These are phyloP conservation scores for Penicillium aurantiogriseum DNA, from an alignment of 2,329 filamentous ascomycete genomes.

Conservation along the genomic window DNA sequence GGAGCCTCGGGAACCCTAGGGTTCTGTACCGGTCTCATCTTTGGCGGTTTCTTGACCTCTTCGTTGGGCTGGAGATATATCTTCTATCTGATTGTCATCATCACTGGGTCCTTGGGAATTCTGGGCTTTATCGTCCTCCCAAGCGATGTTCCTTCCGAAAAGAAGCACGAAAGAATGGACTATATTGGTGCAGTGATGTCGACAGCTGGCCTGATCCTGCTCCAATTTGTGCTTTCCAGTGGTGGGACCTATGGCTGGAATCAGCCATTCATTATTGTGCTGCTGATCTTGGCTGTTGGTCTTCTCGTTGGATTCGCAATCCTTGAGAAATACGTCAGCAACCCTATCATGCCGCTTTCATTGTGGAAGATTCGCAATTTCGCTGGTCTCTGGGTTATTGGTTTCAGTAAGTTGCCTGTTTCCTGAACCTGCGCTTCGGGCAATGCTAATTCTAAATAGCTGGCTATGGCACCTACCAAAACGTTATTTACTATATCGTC, in stretches of 20 bases:
- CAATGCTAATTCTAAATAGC: conserved; percentile 26
- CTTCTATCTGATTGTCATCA: conserved; percentile 37
- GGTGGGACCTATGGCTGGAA: conserved; percentile 50
- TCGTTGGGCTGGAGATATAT: conserved; percentile 43
- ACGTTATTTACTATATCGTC: conserved; percentile 45
- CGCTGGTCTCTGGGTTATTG: conserved; percentile 47
- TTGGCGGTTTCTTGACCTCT: conserved; percentile 42
- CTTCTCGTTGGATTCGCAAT: conserved; percentile 41
- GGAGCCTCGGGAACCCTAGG: conserved; percentile 42
- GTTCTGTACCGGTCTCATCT: conserved; percentile 43
- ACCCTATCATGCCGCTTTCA: conserved; percentile 49
- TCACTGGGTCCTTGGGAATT: conserved; percentile 32
- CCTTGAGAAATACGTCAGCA: conserved; percentile 46
- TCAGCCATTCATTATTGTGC: conserved; percentile 46
- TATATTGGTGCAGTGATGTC: conserved; percentile 45
- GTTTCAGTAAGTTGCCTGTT: conserved; percentile 35
- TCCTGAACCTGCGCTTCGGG: accelerated
- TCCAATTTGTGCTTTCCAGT: conserved; percentile 48
- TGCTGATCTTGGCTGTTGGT: conserved; percentile 40
- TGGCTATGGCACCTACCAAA: conserved; percentile 46
- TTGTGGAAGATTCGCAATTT: conserved; percentile 50
- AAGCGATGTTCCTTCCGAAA: conserved; percentile 36
- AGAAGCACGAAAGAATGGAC: conserved; percentile 40
- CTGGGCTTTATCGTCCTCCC: conserved; percentile 41
- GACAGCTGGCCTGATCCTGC: conserved; percentile 44